Percentiles rank a stretch among this genome's conserved stretches.
These are phyloP conservation scores for Talaromyces amestolkiae DNA, from an alignment of 2,329 filamentous ascomycete species.

Conservation along the genomic window DNA sequence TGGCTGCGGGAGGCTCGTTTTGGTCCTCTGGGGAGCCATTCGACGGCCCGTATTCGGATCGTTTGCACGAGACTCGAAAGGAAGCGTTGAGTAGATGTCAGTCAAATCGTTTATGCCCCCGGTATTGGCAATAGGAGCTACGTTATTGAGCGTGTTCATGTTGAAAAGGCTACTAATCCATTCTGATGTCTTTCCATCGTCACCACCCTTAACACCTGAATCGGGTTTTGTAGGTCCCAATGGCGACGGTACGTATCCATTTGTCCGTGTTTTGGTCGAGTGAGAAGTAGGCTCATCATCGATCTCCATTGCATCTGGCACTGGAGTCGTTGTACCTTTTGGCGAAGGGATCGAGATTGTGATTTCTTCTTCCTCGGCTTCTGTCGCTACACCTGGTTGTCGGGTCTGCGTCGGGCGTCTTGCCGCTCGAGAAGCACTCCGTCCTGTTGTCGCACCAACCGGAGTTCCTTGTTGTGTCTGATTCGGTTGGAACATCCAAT, in stretches of 20 bases:
- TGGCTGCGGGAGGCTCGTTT: slow-evolving; percentile 50
- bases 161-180: slow-evolving; percentile 36
- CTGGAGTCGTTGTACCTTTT: slow-evolving; percentile 22
- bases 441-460: slow-evolving; percentile 33
- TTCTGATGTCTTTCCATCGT: slow-evolving; percentile 20
- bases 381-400: slow-evolving; percentile 37
- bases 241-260: slow-evolving; percentile 23
- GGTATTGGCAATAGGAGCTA: slow-evolving; percentile 50
- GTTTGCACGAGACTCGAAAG: slow-evolving; percentile 57
- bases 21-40: slow-evolving; percentile 33
- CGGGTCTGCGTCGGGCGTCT: slow-evolving; percentile 30
- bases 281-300: slow-evolving; percentile 35
- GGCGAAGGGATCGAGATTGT: slow-evolving; percentile 28
- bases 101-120: slow-evolving; percentile 53
- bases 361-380: slow-evolving; percentile 38
- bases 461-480: slow-evolving; percentile 28
- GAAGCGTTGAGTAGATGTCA: slow-evolving; percentile 54
- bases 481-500: slow-evolving; percentile 25
- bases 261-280: slow-evolving; percentile 15
- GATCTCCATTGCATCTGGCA: slow-evolving; percentile 47
- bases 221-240: slow-evolving; percentile 18
- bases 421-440: slow-evolving; percentile 31
- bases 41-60: slow-evolving; percentile 42
- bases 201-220: slow-evolving; percentile 20
- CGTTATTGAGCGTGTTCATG: slow-evolving; percentile 51